Evolutionary conservation across 148 eudicot genomes (phyloP), one percentile per base, ranked within the genome.

Genomic region (Talinum fruticosum): DNA sequence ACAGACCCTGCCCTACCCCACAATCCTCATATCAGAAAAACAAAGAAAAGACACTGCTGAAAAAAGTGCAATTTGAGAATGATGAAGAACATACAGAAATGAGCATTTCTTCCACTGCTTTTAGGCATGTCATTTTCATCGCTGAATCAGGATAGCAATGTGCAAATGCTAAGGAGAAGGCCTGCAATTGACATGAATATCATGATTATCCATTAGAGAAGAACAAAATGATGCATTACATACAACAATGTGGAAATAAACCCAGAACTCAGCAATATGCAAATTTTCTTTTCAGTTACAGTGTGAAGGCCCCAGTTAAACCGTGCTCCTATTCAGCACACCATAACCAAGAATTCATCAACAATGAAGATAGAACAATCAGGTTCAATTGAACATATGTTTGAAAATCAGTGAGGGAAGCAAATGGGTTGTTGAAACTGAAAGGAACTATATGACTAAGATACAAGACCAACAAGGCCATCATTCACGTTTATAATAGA

Each of bases 81-180:
- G 47, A 69, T 67, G 26, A 76, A 81, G 67, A 84, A 65, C 94
- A 78, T 90, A 96, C 99, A 77, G 93, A 90, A 81, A 83, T 71
- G 69, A 96, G 87, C 91, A 96, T 87, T 84, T 93, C 93, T 84
- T 90, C 91, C 38, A 91, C 79, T 15, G 93, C 95, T 84, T 82
- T 81, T 83, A 96, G 82, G 87, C 97, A 96, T 77, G 88, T 89
- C 87, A 88, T 82, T 77, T 91, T 93, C 81, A 90, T 75, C 21
- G 86, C 81, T 76, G 97, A 96, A 71, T 88, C 90, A 49, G 85
- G 86, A 71, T 76, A 78, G 80, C 92, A 90, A 73, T 81, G 81
- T 81, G 61, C 79, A 84, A 93, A 96, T 54, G 84, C 88, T 51
- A 74, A 76, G 4, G 97, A 93, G 80, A 93, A 96, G 74, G 90